These are phyloP conservation scores for Trichoderma sp. DNA, from an alignment of 2,329 filamentous ascomycete species.

Conservation along the genomic window DNA sequence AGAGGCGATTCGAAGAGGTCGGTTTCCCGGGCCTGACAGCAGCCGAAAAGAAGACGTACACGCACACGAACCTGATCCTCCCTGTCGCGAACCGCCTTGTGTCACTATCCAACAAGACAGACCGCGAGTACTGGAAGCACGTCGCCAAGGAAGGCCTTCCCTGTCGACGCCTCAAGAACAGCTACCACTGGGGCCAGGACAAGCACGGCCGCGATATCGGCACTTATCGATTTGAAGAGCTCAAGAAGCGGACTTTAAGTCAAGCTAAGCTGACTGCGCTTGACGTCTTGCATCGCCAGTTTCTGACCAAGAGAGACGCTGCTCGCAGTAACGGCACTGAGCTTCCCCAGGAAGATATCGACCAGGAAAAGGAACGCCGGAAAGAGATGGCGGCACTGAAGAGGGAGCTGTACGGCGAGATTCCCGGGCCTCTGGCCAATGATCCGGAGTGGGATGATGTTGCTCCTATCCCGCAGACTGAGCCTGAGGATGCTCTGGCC, in stretches of 20 bases:
- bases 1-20: slow-evolving; percentile 43
- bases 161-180: slow-evolving; percentile 42
- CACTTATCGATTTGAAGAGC: slow-evolving; percentile 47
- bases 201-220: slow-evolving; percentile 49
- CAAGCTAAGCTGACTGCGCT: slow-evolving; percentile 45
- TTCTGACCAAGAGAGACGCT: slow-evolving; percentile 39
- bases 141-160: slow-evolving; percentile 53
- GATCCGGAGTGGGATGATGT: slow-evolving; percentile 84
- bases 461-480: slow-evolving; percentile 76
- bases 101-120: slow-evolving; percentile 44
- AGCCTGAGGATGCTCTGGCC: slow-evolving; percentile 82
- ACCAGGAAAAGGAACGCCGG: slow-evolving; percentile 47
- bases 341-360: slow-evolving; percentile 41
- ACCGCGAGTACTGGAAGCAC: slow-evolving; percentile 58
- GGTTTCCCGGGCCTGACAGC: slow-evolving; percentile 47
- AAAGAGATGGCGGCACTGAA: slow-evolving; percentile 51
- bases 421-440: slow-evolving; percentile 46
- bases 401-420: slow-evolving; percentile 53
- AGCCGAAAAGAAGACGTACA: slow-evolving; percentile 49
- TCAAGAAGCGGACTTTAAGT: slow-evolving; percentile 43
- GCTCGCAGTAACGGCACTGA: slow-evolving; percentile 28
- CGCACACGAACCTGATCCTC: slow-evolving; percentile 46
- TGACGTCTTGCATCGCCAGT: slow-evolving; percentile 44
- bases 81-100: slow-evolving; percentile 39
- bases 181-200: slow-evolving; percentile 52